Evolutionary conservation across 768 basidiomycete genomes (phyloP), one percentile per base, ranked within the genome.

Genomic region (Plicaturopsis crispa): DNA sequence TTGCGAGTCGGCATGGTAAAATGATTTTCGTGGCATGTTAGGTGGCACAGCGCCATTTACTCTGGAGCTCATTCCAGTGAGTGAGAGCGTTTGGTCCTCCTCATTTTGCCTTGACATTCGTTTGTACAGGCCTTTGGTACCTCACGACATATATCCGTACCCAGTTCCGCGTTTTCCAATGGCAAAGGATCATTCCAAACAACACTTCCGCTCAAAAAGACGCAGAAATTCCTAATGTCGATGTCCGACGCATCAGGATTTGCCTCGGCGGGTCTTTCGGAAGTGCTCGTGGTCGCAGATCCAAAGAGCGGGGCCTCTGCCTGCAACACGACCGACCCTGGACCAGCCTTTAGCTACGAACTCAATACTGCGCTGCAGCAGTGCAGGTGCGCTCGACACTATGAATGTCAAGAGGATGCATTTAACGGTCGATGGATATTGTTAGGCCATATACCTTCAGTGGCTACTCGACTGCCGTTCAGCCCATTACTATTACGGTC

Each of bases 401-500:
- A 12, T 12, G 21, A 22, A 11, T 19, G 32, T 14, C n/a, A 28
- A 20, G 14, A 8, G 18, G 20, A 24, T 24, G 32, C 18, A 22
- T 26, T 40, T 53, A 13, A 49, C 34, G 12, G 35, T 17, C 8
- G 24, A 35, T 19, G 32, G 34, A 13, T 37, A 33, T 30, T 30
- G 24, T 11, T 30, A 78, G 78, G 38, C 56, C 69, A 5, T 79
- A 67, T 46, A 34, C 47, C 5, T 70, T 80, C 44, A 67, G 57
- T 40, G 60, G 48, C 0, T 82, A 71, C 45, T 21, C 40, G 12
- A 49, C 42, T 4, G 80, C 79, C 3, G 40, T 56, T 14, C 65
- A 72, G 34, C 81, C 82, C 1, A 60, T 80, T 19, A 72, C 70
- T 4, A 68, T 81, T 19, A 53, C 62, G 38, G 80, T 78, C 43